Percentiles rank a stretch among this genome's conserved stretches.
phyloP scores from a whole-genome alignment of 805 yeast genomes.

The Pichia cephalocereana region DNA sequence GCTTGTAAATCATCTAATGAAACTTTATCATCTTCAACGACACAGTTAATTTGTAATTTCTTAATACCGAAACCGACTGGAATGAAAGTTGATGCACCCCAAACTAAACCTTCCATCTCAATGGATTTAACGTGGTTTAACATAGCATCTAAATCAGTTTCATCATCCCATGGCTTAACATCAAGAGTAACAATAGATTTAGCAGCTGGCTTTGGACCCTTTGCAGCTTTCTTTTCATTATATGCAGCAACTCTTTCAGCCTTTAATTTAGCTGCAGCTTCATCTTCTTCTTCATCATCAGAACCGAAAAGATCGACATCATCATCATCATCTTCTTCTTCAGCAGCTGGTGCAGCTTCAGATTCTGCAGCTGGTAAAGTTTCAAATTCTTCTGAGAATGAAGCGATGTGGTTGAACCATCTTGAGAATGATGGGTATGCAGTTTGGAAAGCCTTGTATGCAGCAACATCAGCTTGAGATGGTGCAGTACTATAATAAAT shows the following conservation, averaged over 20 bases:
- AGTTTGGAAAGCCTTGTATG: constrained; percentile 87
- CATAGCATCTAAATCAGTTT: constrained; percentile 88
- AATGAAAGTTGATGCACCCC: constrained; percentile 96
- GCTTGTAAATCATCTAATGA: constrained; percentile 84
- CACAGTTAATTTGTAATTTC: constrained; percentile 97
- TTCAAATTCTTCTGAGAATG: constrained; percentile 78
- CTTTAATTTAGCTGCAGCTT: constrained; percentile 94
- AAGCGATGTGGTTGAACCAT: constrained; percentile 98
- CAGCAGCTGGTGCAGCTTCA: constrained; percentile 48
- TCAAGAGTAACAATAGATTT: constrained; percentile 95
- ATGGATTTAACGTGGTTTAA: constrained; percentile 78
- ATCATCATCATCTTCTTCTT: constrained; percentile 76
- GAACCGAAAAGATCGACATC: constrained; percentile 94
- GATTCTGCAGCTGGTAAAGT: constrained; percentile 72
- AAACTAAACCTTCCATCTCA: constrained; percentile 84
- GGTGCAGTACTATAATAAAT: constrained; percentile 59
- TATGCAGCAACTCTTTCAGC: constrained; percentile 97
- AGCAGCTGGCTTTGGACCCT: constrained; percentile 98
- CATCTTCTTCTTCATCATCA: constrained; percentile 87
- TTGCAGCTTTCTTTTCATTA: constrained; percentile 94
- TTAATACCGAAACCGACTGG: constrained; percentile 99
- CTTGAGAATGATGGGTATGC: constrained; percentile 92
- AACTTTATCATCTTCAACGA: constrained; percentile 94
- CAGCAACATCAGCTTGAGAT: constrained; percentile 91
- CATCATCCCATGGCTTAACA: constrained; percentile 99